Evolutionary conservation across 441 rosid species (phyloP), one percentile per base, ranked within the genome.

Genomic region (Aleurites moluccanus): DNA sequence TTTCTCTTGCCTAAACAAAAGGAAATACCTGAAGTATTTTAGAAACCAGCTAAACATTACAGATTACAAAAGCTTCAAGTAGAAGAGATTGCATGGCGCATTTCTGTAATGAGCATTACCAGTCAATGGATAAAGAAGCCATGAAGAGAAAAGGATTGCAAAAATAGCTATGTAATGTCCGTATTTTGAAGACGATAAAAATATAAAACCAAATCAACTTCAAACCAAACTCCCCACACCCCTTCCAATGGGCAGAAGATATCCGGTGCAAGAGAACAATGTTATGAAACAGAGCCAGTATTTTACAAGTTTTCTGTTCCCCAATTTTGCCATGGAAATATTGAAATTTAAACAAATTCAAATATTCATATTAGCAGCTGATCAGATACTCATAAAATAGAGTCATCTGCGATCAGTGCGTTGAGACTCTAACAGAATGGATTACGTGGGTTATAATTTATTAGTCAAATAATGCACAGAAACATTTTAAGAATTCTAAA

Each of bases 1-100:
- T 91, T 88, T 83, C 76, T 86, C 83, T 85, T 89, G 65, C 96
- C 97, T 89, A 72, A 10, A 45, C 10, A 42, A 56, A 75, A 74
- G 61, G 23, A 49, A 55, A 62, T 78, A 45, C 67, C 27, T 47
- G 40, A 35, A 55, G 50, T 67, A 28, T 27, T 71, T 50, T 25
- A 30, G 21, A 64, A 70, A 69, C 70, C 59, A 74, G 27, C 35
- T 38, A 56, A 5, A 45, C 15, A 42, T 49, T 21, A 35, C 4
- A 18, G 20, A 23, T 10, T 30, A 40, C 16, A 73, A 20, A 8
- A 9, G 38, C 38, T 25, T 40, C 16, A 62, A 13, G 10, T n/a
- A 16, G 21, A 44, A 14, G 13, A 77, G 49, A 30, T 35, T 61
- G 49, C 53, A 64, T 6, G 27, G 14, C 64, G 30, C 45, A 64